Evolutionary conservation across 768 basidiomycete species (phyloP), one percentile per base, ranked within the genome.

Genomic region (Mycena vulgaris): DNA sequence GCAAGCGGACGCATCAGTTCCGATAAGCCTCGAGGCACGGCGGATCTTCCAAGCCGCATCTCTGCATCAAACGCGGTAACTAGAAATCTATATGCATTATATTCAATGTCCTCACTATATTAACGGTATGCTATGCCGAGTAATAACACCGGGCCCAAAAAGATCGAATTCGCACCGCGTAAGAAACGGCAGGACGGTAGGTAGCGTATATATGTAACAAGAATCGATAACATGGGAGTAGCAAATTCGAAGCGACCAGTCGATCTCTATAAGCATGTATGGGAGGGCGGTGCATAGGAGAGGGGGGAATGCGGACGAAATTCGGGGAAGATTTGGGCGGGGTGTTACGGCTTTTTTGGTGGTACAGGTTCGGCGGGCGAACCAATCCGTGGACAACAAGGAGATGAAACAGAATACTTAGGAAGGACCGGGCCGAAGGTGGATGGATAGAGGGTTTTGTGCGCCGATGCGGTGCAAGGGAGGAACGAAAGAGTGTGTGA

Each of bases 71-170:
- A 51, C 61, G 6, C 27, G 25, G 37, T 31, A 35, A 51, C 35
- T 19, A 39, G 4, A n/a, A 19, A 23, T 37, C 23, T 53, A 59
- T 70, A 33, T 66, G 51, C 69, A 65, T 70, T 70, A 58, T 59
- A 59, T 57, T 70, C 39, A 56, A 47, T 53, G 49, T 62, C 52
- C 25, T 40, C 31, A 49, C 7, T 45, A 27, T 4, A 25, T 11
- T 48, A 25, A 17, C 45, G n/a, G n/a, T 42, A 49, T 31, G 52
- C 28, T 45, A 62, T 25, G n/a, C 61, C 23, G 62, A 30, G 42
- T 1, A 30, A 70, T 53, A 63, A 63, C 70, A 45, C 62, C 70
- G 42, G 51, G 70, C 64, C 65, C 70, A 63, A 53, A 59, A 40
- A 14, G 58, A 35, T 51, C 55, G 60, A 65, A 62, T 62, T 65